Evolutionary conservation across 2,329 filamentous ascomycete species (phyloP).

Genomic region (Verruconis gallopava): DNA sequence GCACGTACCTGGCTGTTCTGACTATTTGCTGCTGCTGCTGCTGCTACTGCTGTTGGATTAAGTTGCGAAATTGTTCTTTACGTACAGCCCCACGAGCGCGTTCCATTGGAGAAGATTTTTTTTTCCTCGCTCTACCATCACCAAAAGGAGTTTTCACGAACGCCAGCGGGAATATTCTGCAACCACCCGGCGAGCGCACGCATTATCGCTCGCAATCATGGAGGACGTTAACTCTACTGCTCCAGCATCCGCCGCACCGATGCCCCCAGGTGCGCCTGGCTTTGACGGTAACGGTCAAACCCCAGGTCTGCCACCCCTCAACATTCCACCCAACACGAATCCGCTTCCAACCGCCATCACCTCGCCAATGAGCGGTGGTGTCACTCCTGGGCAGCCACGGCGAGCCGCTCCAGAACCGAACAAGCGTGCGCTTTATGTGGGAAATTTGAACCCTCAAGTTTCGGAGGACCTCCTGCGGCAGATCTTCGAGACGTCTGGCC

Average conservation of each 20-base stretch:
- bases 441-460: slow-evolving; percentile 84
- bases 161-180: no score
- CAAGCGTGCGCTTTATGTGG: slow-evolving; percentile 93
- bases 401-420: slow-evolving; percentile 95
- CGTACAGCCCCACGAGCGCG: no score
- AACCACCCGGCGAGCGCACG: no score
- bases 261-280: slow-evolving; percentile 48
- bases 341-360: slow-evolving; percentile 87
- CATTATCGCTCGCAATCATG: background rate
- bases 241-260: background rate
- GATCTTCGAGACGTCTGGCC: slow-evolving; percentile 97
- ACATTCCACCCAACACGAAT: slow-evolving; percentile 92
- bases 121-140: no score
- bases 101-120: no score
- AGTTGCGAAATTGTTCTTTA: no score
- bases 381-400: slow-evolving; percentile 47
- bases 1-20: no score
- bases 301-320: slow-evolving; percentile 68
- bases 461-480: slow-evolving; percentile 93
- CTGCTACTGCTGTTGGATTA: no score
- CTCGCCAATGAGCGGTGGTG: slow-evolving; percentile 55
- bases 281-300: slow-evolving; percentile 64
- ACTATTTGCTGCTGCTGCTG: no score
- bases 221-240: background rate
- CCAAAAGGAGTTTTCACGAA: no score